Evolutionary conservation across 129 eudicot species (phyloP), one percentile per base, ranked within the genome.

Genomic region (Tagetes patula): DNA sequence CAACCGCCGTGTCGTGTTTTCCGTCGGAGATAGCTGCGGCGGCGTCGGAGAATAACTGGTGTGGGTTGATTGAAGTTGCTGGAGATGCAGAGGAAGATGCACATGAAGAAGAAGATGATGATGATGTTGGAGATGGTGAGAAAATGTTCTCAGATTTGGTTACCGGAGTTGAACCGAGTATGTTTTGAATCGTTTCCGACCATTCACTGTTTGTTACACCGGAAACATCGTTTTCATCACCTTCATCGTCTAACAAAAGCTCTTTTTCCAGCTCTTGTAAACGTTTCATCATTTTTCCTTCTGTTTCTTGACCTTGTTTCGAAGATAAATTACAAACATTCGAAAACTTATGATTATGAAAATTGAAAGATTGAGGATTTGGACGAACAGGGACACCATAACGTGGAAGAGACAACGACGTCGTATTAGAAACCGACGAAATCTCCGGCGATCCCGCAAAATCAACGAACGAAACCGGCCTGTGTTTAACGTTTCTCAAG

Each of bases 101-200:
- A 45, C 92, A 87, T 0, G 98, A 90, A 2, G 98, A 89, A 0
- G 98, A 78, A 0, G 96, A 86, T 1, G 98, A 94, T 0, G 98
- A 83, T 20, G 82, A 65, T 14, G 96, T 97, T 1, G 96, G 87
- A 3, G 90, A 83, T 1, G 98, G 84, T 47, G 86, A 81, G 2
- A 81, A 6, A 10, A 10, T 75, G 54, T 72, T 79, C n/a, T 79
- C 77, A 66, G 77, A 61, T 27, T 61, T 78, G 52, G 65, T 61
- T 46, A 14, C 75, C 76, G 85, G 85, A 2, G 73, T 7, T 12
- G 59, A 8, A 58, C 33, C 37, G 33, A 92, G 72, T 2, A 89
- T 68, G 46, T 73, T 89, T 50, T 87, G 96, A 50, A 87, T 82
- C 61, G 96, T 87, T 38, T 87, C 91, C 36, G 96, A 93, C 96